A percentile compares a stretch with the other conserved stretches of the same genome.
phyloP scores from a whole-genome alignment of 768 basidiomycete species.

The Suillus subluteus region DNA sequence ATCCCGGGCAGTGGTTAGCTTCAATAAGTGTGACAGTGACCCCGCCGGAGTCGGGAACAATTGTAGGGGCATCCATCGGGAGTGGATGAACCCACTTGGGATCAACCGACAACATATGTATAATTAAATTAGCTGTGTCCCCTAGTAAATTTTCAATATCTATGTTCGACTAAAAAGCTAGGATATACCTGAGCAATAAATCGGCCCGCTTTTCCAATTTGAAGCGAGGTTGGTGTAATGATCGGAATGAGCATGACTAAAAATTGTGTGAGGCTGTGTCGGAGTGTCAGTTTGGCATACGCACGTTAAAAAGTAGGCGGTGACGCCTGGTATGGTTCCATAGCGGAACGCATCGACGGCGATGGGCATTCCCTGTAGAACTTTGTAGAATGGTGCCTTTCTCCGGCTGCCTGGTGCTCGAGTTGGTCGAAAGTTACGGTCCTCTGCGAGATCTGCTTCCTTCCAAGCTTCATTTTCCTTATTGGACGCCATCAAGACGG shows the following conservation, averaged over 20 bases:
- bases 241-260: constrained; percentile 94
- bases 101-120: constrained; percentile 89
- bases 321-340: constrained; percentile 86
- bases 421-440: constrained; percentile 46
- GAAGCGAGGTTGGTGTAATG: constrained; percentile 93
- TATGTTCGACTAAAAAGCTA: neutral
- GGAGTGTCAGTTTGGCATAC: constrained; percentile 4
- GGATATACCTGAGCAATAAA: constrained; percentile 80
- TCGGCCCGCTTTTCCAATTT: constrained; percentile 88
- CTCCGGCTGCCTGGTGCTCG: constrained; percentile 58
- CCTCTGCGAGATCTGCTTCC: constrained; percentile 64
- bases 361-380: constrained; percentile 95
- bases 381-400: constrained; percentile 94
- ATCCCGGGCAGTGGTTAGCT: constrained; percentile 98
- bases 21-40: constrained; percentile 94
- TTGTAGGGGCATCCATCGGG: constrained; percentile 74
- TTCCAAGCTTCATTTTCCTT: constrained; percentile 87
- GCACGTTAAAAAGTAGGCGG: constrained; percentile 91
- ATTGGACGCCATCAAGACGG: constrained; percentile 86
- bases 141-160: constrained; percentile 36
- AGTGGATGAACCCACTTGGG: constrained; percentile 87
- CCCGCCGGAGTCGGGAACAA: constrained; percentile 82
- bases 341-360: constrained; percentile 98
- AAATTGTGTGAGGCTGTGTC: constrained; percentile 16
- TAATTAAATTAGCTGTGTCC: constrained; percentile 89